Evolutionary conservation across 1,139 yeast genomes (phyloP).

Genomic region (Geotrichum siamense): DNA sequence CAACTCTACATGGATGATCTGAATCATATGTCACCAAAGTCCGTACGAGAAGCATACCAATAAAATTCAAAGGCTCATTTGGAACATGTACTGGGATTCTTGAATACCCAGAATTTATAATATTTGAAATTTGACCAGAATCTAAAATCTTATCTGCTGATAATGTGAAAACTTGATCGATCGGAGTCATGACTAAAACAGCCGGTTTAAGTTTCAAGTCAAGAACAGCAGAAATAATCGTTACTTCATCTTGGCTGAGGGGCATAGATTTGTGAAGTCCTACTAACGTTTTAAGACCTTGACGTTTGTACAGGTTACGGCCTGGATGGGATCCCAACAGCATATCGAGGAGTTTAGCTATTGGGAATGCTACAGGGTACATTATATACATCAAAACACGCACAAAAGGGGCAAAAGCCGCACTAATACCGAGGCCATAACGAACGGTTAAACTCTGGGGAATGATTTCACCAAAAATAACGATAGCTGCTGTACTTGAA

Average conservation of each 20-base stretch:
- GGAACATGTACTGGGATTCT: slow-evolving; percentile 95
- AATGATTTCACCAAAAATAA: slow-evolving; percentile 90
- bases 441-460: slow-evolving; percentile 93
- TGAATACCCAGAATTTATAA: slow-evolving; percentile 88
- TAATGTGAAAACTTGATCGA: slow-evolving; percentile 83
- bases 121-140: slow-evolving; percentile 78
- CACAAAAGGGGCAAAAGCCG: slow-evolving; percentile 86
- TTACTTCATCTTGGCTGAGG: slow-evolving; percentile 89
- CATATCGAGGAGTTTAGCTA: slow-evolving; percentile 71
- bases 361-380: slow-evolving; percentile 92
- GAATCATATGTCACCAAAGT: slow-evolving; percentile 94
- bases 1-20: slow-evolving; percentile 87
- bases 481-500: slow-evolving; percentile 87
- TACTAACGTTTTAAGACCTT: slow-evolving; percentile 88
- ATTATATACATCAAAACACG: slow-evolving; percentile 73
- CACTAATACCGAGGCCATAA: slow-evolving; percentile 87
- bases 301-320: slow-evolving; percentile 80
- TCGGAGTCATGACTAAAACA: slow-evolving; percentile 86
- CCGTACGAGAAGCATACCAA: slow-evolving; percentile 90
- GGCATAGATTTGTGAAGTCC: slow-evolving; percentile 94
- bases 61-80: slow-evolving; percentile 79
- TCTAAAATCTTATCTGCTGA: slow-evolving; percentile 77
- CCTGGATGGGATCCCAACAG: slow-evolving; percentile 94
- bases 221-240: slow-evolving; percentile 87
- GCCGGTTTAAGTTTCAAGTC: slow-evolving; percentile 91